Conservation (phyloP, 192 early-diverging fungal genomes). For the Coemansia sp. region DNA sequence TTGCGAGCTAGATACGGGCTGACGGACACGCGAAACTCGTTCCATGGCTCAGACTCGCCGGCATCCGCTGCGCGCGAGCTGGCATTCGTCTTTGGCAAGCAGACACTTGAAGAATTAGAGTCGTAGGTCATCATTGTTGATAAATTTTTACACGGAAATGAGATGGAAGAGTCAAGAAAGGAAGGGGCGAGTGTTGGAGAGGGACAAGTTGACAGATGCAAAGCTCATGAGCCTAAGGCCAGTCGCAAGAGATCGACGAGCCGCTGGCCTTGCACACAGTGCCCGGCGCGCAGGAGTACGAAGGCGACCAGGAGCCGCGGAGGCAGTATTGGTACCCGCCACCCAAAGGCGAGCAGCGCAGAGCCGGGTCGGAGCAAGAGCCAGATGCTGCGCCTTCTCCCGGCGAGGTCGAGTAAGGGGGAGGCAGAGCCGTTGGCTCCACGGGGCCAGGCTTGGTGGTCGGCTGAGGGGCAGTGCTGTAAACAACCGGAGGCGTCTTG, state of each 20-base stretch:
- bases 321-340: slow-evolving; percentile 21
- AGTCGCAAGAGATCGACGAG: slow-evolving; percentile 19
- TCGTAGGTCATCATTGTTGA: slow-evolving; percentile 1
- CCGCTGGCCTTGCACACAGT: slow-evolving; percentile 17
- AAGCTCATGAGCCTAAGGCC: background rate
- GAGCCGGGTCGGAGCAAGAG: background rate
- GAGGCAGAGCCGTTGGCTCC: background rate
- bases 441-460: background rate
- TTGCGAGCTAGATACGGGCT: slow-evolving; percentile 67
- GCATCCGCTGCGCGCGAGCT: slow-evolving; percentile 62
- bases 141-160: background rate
- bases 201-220: background rate
- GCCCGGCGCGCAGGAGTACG: slow-evolving; percentile 9
- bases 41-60: slow-evolving; percentile 70
- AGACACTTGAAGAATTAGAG: background rate
- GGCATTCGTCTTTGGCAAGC: slow-evolving; percentile 56
- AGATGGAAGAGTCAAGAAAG: background rate
- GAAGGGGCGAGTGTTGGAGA: too few species aligned
- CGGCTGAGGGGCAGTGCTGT: background rate
- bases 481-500: background rate
- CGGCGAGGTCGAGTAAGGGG: background rate
- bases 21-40: slow-evolving; percentile 74
- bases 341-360: slow-evolving; percentile 10
- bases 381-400: background rate
- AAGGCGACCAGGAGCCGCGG: slow-evolving; percentile 10